Evolutionary conservation across 768 basidiomycete genomes (phyloP).

Genomic region (Candolleomyces aberdarensis): DNA sequence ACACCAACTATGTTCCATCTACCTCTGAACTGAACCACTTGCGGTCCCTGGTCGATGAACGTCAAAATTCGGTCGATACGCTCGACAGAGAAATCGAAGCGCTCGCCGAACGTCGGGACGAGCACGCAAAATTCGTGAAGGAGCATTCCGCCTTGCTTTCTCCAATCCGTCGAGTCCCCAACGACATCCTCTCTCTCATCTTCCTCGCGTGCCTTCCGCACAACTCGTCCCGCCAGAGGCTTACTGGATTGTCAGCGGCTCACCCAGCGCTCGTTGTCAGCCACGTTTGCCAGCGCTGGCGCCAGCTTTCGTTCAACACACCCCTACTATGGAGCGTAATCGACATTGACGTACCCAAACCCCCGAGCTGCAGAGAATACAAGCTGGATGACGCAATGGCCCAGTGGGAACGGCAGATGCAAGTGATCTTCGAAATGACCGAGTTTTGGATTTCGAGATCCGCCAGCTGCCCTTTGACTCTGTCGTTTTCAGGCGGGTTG

Average conservation of each 20-base stretch:
- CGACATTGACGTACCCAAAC: not conserved
- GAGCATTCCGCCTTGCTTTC: not conserved
- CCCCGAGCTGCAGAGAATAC: not conserved
- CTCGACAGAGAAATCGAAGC: not conserved
- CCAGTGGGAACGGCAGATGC: too few species aligned
- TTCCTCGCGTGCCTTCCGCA: not conserved
- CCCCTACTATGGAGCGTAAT: not conserved
- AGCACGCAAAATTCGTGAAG: not conserved
- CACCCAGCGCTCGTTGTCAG: not conserved
- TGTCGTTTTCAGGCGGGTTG: too few species aligned
- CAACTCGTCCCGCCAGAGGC: not conserved
- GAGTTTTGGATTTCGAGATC: too few species aligned
- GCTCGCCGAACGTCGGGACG: not conserved
- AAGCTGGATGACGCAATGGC: too few species aligned
- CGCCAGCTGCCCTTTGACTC: too few species aligned
- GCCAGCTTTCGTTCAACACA: not conserved
- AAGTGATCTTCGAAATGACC: too few species aligned
- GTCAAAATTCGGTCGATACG: not conserved
- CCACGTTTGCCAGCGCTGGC: not conserved
- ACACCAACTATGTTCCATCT: not conserved
- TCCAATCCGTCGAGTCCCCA: not conserved
- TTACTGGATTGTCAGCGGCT: not conserved
- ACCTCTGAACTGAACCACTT: not conserved
- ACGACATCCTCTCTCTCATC: not conserved
- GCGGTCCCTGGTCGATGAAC: not conserved